Percentiles rank a stretch among this genome's conserved stretches.
Evolutionary conservation across 176 grass and related monocot genomes (phyloP).

Genomic region (Phragmites australis): DNA sequence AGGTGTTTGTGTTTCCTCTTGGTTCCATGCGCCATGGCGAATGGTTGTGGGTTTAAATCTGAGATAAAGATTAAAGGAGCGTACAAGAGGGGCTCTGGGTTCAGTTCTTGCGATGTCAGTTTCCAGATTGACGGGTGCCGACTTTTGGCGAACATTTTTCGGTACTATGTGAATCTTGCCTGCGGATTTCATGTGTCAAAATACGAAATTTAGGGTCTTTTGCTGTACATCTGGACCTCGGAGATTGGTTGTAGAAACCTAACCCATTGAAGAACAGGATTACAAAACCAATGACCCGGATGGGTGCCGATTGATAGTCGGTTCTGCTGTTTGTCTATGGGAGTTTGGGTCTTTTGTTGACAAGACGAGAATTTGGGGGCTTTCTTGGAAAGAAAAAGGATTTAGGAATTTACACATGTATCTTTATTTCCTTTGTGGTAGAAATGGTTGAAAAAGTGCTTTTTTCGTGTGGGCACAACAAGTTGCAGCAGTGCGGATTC

Average conservation of each 20-base stretch:
- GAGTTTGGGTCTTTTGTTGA: not conserved
- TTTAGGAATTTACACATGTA: not conserved
- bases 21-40: not conserved
- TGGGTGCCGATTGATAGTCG: not conserved
- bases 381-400: not conserved
- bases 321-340: not conserved
- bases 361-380: not conserved
- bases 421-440: not conserved
- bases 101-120: not conserved
- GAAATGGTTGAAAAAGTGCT: not conserved
- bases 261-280: not conserved
- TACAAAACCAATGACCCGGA: not conserved
- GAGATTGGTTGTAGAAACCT: not conserved
- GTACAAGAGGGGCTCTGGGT: not conserved
- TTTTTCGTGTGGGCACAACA: not conserved
- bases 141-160: too few relatives aligned
- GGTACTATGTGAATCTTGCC: too few relatives aligned
- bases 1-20: not conserved
- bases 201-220: not conserved
- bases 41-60: not conserved
- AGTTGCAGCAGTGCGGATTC: not conserved
- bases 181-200: not conserved
- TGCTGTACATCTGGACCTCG: not conserved
- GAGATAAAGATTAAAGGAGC: not conserved
- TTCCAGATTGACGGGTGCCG: not conserved